These are phyloP conservation scores for Penicillium psychrofluorescens DNA, from an alignment of 495 filamentous ascomycete species.

Conservation along the genomic window DNA sequence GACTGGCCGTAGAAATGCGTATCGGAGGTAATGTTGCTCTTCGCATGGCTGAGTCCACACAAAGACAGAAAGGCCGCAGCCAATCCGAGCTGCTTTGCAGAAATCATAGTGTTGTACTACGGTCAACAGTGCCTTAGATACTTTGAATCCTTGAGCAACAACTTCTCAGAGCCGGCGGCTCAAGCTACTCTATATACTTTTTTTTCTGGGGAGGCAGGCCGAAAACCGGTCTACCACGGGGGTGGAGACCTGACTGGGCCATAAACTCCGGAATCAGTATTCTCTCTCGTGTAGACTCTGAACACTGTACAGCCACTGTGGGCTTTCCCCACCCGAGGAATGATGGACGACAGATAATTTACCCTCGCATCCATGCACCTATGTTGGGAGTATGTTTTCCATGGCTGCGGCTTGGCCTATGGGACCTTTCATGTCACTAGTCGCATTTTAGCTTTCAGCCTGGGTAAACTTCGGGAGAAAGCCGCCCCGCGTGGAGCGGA, in stretches of 20 bases:
- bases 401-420: background rate
- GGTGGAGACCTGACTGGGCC: too few relatives aligned
- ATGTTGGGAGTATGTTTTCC: too few relatives aligned
- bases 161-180: background rate
- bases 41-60: constrained; percentile 8
- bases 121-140: too few relatives aligned
- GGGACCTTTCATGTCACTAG: background rate
- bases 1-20: constrained; percentile 49
- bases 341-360: too few relatives aligned
- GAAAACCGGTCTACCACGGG: too few relatives aligned
- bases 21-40: constrained; percentile 14
- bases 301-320: too few relatives aligned
- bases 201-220: background rate
- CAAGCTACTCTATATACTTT: constrained; percentile 4
- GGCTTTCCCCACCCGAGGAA: background rate
- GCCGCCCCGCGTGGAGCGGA: too few relatives aligned
- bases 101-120: constrained; percentile 1
- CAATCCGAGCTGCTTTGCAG: constrained; percentile 5
- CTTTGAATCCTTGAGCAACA: background rate
- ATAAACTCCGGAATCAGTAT: too few relatives aligned
- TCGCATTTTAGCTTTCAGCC: constrained; percentile 1
- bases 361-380: too few relatives aligned
- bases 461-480: constrained; percentile 3
- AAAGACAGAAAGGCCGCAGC: constrained; percentile 10
- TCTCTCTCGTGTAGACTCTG: too few relatives aligned